Evolutionary conservation across 805 yeast species (phyloP).

Genomic region (Wickerhamiella domercqiae): DNA sequence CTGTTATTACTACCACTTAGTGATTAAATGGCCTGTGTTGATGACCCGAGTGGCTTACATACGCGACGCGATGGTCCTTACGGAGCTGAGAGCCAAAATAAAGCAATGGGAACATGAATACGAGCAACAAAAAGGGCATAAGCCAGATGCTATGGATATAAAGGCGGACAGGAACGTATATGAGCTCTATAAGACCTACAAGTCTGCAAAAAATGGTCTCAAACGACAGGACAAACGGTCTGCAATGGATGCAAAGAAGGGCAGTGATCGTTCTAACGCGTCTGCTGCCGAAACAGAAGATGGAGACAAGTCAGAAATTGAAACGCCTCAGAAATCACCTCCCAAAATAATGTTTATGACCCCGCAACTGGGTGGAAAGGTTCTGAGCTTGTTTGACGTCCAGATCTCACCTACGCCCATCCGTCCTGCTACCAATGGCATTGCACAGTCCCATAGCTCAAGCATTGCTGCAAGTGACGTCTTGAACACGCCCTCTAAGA

Average conservation of each 20-base stretch:
- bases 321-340: conserved; percentile 5
- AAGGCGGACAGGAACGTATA: conserved; percentile 8
- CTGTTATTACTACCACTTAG: too few species aligned
- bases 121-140: conserved; percentile 7
- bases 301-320: not conserved
- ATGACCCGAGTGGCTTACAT: not conserved
- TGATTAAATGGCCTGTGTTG: not conserved
- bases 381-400: conserved; percentile 13
- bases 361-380: conserved; percentile 13
- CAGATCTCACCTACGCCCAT: conserved; percentile 8
- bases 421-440: conserved; percentile 8
- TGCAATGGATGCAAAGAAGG: not conserved
- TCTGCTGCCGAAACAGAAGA: not conserved
- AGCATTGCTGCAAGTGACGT: too few species aligned
- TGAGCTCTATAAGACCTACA: conserved; percentile 10
- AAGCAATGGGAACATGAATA: conserved; percentile 15
- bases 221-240: not conserved
- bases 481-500: conserved; percentile 6
- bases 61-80: conserved; percentile 3
- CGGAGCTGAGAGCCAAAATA: conserved; percentile 8
- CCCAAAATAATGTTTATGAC: conserved; percentile 14
- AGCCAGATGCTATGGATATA: conserved; percentile 11
- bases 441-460: too few species aligned
- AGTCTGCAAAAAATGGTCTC: conserved; percentile 2
- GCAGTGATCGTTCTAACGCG: not conserved